Evolutionary conservation across 768 basidiomycete genomes (phyloP).

Genomic region (Leucocoprinus leucothites): DNA sequence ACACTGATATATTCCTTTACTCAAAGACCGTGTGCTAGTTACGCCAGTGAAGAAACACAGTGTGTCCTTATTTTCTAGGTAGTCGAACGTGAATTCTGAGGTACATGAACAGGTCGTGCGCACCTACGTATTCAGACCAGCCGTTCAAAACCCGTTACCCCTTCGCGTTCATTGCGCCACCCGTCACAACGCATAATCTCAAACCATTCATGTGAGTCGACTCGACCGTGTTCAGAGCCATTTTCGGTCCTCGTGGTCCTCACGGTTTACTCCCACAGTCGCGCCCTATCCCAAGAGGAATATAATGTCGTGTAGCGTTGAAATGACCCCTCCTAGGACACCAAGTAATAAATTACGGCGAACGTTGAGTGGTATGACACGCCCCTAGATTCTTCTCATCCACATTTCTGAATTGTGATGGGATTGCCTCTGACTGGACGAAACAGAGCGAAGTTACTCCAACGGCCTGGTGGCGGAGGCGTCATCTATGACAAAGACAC

Average conservation of each 20-base stretch:
- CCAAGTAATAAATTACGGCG: constrained; percentile 4
- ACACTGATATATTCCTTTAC: neutral
- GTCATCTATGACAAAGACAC: neutral
- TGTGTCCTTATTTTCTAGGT: neutral
- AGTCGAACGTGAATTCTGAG: neutral
- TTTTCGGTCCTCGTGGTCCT: neutral
- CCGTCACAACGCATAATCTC: neutral
- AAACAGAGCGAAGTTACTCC: constrained; percentile 9
- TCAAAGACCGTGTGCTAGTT: constrained; percentile 11
- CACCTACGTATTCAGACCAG: neutral
- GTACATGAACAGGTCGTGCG: neutral
- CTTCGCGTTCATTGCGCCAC: constrained; percentile 7
- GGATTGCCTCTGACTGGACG: neutral
- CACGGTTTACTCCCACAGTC: neutral
- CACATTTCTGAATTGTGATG: neutral
- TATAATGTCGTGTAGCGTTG: neutral
- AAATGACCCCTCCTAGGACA: neutral
- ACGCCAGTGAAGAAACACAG: constrained; percentile 16
- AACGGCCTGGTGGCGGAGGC: neutral
- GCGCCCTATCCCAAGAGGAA: constrained; percentile 11
- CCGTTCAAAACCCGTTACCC: neutral
- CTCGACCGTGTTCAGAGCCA: neutral
- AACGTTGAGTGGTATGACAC: constrained; percentile 7
- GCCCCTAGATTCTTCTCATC: neutral
- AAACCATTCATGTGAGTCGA: constrained; percentile 1